phyloP scores from a whole-genome alignment of 1,139 yeast genomes.

The Taphrina pruni region DNA sequence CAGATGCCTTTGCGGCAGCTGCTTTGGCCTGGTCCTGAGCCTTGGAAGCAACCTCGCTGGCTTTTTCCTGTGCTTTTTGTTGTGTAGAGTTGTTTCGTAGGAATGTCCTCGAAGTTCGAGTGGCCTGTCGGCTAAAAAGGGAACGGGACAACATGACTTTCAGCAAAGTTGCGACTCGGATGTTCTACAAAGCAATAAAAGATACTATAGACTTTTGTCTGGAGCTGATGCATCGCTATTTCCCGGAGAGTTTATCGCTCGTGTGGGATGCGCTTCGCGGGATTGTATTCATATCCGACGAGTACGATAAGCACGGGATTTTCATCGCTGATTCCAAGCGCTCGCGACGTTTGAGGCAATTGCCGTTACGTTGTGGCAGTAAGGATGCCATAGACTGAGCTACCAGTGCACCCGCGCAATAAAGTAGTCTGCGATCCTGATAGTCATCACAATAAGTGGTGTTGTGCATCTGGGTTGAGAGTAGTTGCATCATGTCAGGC shows the following conservation, averaged over 20 bases:
- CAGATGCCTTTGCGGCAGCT: slow-evolving; percentile 36
- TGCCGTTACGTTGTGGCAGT: slow-evolving; percentile 1
- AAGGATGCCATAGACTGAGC: neutral
- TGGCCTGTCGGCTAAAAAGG: slow-evolving; percentile 14
- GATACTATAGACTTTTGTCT: neutral
- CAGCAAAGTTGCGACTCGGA: neutral
- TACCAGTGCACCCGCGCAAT: neutral
- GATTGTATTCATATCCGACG: neutral
- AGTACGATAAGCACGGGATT: neutral
- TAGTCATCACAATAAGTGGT: too few relatives aligned
- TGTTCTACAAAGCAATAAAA: neutral
- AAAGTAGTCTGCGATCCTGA: neutral
- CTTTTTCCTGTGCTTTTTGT: slow-evolving; percentile 38
- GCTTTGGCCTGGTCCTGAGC: slow-evolving; percentile 38
- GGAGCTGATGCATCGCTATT: slow-evolving; percentile 22
- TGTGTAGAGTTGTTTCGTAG: slow-evolving; percentile 32
- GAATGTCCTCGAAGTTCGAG: slow-evolving; percentile 28
- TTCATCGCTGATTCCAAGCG: neutral
- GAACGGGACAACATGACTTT: slow-evolving; percentile 29
- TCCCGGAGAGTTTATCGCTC: slow-evolving; percentile 3
- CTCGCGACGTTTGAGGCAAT: neutral
- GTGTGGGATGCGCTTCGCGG: slow-evolving; percentile 10
- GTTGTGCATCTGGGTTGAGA: neutral
- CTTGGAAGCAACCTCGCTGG: slow-evolving; percentile 30
- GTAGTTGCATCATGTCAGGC: slow-evolving; percentile 52